These are phyloP conservation scores for Penicillium subrubescens DNA, from an alignment of 495 filamentous ascomycete species.

Conservation along the genomic window DNA sequence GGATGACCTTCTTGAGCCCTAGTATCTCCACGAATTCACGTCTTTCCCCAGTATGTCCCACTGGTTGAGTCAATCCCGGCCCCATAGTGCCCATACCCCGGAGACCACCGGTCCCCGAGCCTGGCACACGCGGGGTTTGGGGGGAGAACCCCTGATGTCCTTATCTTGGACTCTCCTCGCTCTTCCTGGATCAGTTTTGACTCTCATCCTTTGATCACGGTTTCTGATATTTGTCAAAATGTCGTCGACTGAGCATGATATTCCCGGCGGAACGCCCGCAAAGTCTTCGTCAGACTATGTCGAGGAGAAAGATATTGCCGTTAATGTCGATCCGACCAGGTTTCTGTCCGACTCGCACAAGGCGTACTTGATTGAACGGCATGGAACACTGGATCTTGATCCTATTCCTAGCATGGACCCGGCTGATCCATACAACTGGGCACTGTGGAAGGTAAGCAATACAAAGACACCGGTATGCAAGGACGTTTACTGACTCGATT, in stretches of 20 bases:
- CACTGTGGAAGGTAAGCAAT: slow-evolving; percentile 48
- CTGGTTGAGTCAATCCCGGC: slow-evolving; percentile 1
- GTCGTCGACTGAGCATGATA: slow-evolving; percentile 2
- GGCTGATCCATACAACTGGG: slow-evolving; percentile 59
- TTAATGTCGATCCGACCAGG: slow-evolving; percentile 14
- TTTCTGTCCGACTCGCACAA: slow-evolving; percentile 40
- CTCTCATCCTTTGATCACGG: neutral
- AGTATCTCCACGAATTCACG: neutral
- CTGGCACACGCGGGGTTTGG: slow-evolving; percentile 4
- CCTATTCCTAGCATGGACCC: slow-evolving; percentile 52
- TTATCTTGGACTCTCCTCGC: slow-evolving; percentile 1
- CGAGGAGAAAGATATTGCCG: slow-evolving; percentile 28
- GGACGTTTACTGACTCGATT: neutral
- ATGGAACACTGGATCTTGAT: slow-evolving; percentile 56
- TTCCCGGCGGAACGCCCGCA: neutral
- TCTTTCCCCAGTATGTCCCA: slow-evolving; percentile 2
- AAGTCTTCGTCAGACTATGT: slow-evolving; percentile 25
- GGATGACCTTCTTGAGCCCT: neutral
- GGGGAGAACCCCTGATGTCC: neutral
- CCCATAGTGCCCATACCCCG: slow-evolving; percentile 13
- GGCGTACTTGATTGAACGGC: slow-evolving; percentile 50
- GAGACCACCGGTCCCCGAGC: slow-evolving; percentile 6
- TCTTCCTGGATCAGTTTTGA: neutral
- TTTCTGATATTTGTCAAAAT: slow-evolving; percentile 5
- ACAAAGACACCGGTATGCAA: neutral